phyloP scores from a whole-genome alignment of 2,329 filamentous ascomycete species.

The Epichloe gansuensis region DNA sequence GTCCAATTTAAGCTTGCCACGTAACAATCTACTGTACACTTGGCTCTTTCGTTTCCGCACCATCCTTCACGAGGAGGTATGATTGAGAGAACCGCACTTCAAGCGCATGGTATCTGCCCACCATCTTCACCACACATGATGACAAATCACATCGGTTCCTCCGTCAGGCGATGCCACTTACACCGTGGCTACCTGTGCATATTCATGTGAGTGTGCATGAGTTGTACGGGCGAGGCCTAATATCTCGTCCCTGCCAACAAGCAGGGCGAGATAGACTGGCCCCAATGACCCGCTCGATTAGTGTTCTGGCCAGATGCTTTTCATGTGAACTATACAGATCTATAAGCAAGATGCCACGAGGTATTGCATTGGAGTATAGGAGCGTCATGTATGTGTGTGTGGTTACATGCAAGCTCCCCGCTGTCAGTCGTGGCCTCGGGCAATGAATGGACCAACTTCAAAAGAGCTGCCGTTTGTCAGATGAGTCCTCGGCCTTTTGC shows the following conservation, averaged over 20 bases:
- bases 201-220: constrained; percentile 3
- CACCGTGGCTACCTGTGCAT: constrained; percentile 3
- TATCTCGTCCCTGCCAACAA: background rate
- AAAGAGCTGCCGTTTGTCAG: background rate
- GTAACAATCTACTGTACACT: background rate
- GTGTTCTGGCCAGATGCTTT: background rate
- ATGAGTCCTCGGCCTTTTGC: background rate
- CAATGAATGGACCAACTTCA: background rate
- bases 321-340: background rate
- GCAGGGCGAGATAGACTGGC: background rate
- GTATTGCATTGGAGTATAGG: background rate
- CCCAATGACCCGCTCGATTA: background rate
- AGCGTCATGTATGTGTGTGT: background rate
- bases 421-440: background rate
- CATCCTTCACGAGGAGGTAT: background rate
- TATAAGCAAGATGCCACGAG: constrained; percentile 2
- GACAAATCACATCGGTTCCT: constrained; percentile 3
- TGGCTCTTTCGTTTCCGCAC: background rate
- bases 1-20: background rate
- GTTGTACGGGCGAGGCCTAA: constrained; percentile 2
- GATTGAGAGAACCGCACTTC: background rate
- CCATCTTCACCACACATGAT: background rate
- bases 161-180: background rate
- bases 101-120: background rate
- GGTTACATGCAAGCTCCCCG: constrained; percentile 3